Evolutionary conservation across 768 basidiomycete species (phyloP), one percentile per base, ranked within the genome.

Genomic region (Pleurotus platypus): DNA sequence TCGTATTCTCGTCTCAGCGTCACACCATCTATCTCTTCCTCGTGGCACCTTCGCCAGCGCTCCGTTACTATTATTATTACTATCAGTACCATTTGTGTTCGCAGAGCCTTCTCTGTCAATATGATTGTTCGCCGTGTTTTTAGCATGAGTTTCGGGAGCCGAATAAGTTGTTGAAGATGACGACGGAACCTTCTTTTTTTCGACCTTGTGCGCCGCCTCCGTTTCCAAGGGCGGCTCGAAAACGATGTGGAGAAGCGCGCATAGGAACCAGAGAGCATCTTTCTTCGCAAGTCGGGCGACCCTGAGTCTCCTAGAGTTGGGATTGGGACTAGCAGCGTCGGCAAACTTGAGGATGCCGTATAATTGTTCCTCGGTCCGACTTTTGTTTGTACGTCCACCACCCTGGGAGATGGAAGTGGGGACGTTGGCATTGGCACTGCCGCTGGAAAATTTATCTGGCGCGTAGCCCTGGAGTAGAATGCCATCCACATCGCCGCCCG

Each of bases 201-300:
- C 51, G 30, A 35, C 11, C 30, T 35, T 35, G 30, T 35, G 30
- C 30, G 30, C 30, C 8, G 39, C 15, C 16, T 15, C 42, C 39
- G 51, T 42, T 18, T 54, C 38, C n/a, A 45, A 22, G 35, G 37
- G 35, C 4, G 18, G 37, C 38, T 37, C 49, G 62, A 73, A 70
- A 37, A 77, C 58, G 55, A 70, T 58, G 57, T 79, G 77, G 27
- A 82, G 65, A 46, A 75, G 59, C 39, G 70, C 71, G 62, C 80
- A 83, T 27, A 82, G 68, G 67, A 80, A 83, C 81, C 81, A 84
- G 9, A 78, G 48, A 22, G 78, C 61, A 59, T 84, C 82, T 59
- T 81, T 81, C 45, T 67, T 70, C 18, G 73, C 77, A 27, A 83
- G 72, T 43, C 67, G 69, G 59, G 62, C 65, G 57, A 78, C 66